phyloP scores from a whole-genome alignment of 2,329 filamentous ascomycete species.

The Colletotrichum sidae region DNA sequence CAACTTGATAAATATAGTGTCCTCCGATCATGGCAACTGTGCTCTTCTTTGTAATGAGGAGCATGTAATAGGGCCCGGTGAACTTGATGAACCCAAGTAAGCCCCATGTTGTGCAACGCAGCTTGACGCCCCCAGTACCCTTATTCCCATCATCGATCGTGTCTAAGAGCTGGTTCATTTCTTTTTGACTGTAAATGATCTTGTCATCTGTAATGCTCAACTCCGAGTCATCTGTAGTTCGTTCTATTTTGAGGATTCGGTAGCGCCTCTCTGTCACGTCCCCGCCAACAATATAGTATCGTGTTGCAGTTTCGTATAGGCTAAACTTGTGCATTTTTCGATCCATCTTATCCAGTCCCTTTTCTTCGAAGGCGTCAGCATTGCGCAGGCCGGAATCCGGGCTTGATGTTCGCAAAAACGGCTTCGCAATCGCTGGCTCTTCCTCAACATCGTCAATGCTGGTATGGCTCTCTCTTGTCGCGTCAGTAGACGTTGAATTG shows the following conservation, averaged over 20 bases:
- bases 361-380: conserved; percentile 48
- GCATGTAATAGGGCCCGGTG: conserved; percentile 96
- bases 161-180: conserved; percentile 93
- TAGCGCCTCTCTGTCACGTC: conserved; percentile 91
- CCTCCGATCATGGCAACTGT: conserved; percentile 97
- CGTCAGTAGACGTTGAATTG: conserved; percentile 42
- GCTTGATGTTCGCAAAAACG: conserved; percentile 67
- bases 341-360: conserved; percentile 51
- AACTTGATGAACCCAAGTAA: conserved; percentile 95
- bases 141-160: conserved; percentile 97
- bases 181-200: conserved; percentile 90
- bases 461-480: conserved; percentile 32
- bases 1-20: conserved; percentile 95
- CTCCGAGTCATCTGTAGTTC: conserved; percentile 79
- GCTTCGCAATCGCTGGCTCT: conserved; percentile 67
- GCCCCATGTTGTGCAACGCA: conserved; percentile 93
- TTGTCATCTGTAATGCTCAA: conserved; percentile 92
- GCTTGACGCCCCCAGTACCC: conserved; percentile 86
- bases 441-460: conserved; percentile 67
- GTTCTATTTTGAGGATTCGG: conserved; percentile 93
- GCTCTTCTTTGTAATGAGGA: conserved; percentile 94
- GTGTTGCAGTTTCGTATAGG: conserved; percentile 93
- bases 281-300: conserved; percentile 94
- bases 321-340: conserved; percentile 94
- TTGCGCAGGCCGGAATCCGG: conserved; percentile 55